Evolutionary conservation across 495 filamentous ascomycete genomes (phyloP).

Genomic region (Penicillium ochrochloron): DNA sequence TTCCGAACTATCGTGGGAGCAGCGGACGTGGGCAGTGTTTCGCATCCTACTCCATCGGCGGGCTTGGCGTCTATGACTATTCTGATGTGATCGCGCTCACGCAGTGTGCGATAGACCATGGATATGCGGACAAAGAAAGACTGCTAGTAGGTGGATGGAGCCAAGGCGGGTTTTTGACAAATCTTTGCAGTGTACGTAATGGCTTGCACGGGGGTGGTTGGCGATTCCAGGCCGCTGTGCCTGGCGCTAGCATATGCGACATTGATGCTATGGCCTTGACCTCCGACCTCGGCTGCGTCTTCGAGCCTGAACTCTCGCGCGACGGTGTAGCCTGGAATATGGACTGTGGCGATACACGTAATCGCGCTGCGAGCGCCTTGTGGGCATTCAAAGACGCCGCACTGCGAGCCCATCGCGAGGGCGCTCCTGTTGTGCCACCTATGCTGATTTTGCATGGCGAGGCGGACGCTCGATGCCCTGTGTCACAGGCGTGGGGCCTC

Average conservation of each 20-base stretch:
- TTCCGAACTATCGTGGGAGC: constrained; percentile 39
- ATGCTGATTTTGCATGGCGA: constrained; percentile 33
- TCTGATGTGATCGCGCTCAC: constrained; percentile 34
- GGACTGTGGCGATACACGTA: constrained; percentile 19
- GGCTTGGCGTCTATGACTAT: constrained; percentile 33
- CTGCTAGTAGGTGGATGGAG: constrained; percentile 36
- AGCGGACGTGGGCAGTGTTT: constrained; percentile 34
- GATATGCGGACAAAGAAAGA: constrained; percentile 30
- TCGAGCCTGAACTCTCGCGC: constrained; percentile 26
- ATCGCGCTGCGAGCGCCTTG: constrained; percentile 25
- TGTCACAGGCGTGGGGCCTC: constrained; percentile 26
- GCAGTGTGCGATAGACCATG: constrained; percentile 30
- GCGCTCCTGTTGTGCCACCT: constrained; percentile 17
- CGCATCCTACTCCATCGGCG: constrained; percentile 28
- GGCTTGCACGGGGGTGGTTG: constrained; percentile 16
- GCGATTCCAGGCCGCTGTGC: constrained; percentile 28
- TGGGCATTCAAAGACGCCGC: constrained; percentile 26
- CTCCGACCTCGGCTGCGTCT: constrained; percentile 19
- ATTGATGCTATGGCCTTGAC: constrained; percentile 31
- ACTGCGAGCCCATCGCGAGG: constrained; percentile 7
- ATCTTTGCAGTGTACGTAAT: constrained; percentile 25
- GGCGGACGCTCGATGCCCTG: constrained; percentile 26
- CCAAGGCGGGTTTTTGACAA: constrained; percentile 38
- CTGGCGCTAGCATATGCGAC: constrained; percentile 29
- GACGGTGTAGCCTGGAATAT: constrained; percentile 29